phyloP scores from a whole-genome alignment of 148 eudicot genomes.

The Arbutus unedo region DNA sequence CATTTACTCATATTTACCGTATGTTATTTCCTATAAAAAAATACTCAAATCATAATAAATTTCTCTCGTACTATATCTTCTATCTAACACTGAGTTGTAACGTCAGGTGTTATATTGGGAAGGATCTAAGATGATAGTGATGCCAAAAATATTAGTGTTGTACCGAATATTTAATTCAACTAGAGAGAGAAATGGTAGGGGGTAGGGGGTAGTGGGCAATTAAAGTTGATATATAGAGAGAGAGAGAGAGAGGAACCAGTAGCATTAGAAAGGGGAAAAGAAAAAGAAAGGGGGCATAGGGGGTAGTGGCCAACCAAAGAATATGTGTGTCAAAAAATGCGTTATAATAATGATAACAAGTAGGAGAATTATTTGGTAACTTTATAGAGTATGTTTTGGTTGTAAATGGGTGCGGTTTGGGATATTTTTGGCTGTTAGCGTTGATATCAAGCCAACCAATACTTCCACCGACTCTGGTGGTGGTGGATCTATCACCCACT shows the following conservation, averaged over 20 bases:
- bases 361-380: no score
- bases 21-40: no score
- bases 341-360: conserved; percentile 28
- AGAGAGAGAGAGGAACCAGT: conserved; percentile 33
- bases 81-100: no score
- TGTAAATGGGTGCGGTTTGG: conserved; percentile 18
- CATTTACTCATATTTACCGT: no score
- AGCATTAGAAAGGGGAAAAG: conserved; percentile 32
- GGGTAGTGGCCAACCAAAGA: conserved; percentile 37
- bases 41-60: no score
- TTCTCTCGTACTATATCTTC: no score
- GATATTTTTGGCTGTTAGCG: conserved; percentile 54
- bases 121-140: no score
- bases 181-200: background rate
- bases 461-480: conserved; percentile 47
- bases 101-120: no score
- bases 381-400: background rate
- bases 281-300: no score
- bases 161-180: background rate
- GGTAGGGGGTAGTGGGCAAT: conserved; percentile 22
- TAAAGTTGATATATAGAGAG: background rate
- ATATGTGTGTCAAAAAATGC: conserved; percentile 37
- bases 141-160: background rate
- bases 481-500: conserved; percentile 61
- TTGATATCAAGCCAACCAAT: conserved; percentile 71